These are phyloP conservation scores for Centrapalus pauciflorus DNA, from an alignment of 129 eudicot species.

Conservation along the genomic window DNA sequence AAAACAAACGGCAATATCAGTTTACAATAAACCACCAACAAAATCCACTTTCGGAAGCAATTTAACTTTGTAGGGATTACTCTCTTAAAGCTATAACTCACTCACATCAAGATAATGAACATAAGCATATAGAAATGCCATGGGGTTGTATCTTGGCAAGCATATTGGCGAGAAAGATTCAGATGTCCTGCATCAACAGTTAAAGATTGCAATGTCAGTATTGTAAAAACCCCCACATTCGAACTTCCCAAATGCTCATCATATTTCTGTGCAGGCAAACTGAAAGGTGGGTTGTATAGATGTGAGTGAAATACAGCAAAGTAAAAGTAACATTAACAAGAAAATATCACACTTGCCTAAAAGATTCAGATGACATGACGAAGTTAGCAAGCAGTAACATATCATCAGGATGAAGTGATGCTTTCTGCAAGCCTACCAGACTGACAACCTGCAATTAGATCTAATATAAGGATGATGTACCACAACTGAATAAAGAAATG, in stretches of 20 bases:
- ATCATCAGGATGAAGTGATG: conserved; percentile 95
- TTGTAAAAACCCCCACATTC: conserved; percentile 1
- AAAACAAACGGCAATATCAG: background rate
- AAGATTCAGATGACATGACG: conserved; percentile 95
- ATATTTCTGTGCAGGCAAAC: too few species aligned
- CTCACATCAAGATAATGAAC: conserved; percentile 94
- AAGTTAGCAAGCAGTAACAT: conserved; percentile 86
- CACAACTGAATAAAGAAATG: background rate
- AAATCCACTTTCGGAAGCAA: background rate
- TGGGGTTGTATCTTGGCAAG: conserved; percentile 93
- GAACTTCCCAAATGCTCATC: background rate
- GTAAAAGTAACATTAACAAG: too few species aligned
- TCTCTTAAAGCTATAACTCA: conserved; percentile 3
- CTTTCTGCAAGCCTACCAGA: conserved; percentile 93
- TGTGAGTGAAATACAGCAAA: too few species aligned
- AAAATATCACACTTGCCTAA: conserved; percentile 48
- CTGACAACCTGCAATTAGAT: conserved; percentile 78
- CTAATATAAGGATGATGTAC: conserved; percentile 17
- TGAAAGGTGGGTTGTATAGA: too few species aligned
- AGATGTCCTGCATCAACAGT: conserved; percentile 72
- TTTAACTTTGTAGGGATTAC: background rate
- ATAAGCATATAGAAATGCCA: conserved; percentile 93
- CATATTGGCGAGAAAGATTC: conserved; percentile 98
- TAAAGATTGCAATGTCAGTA: conserved; percentile 12
- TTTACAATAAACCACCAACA: background rate